Evolutionary conservation across 2,329 filamentous ascomycete species (phyloP).

Genomic region (Fusarium pseudonygamai): DNA sequence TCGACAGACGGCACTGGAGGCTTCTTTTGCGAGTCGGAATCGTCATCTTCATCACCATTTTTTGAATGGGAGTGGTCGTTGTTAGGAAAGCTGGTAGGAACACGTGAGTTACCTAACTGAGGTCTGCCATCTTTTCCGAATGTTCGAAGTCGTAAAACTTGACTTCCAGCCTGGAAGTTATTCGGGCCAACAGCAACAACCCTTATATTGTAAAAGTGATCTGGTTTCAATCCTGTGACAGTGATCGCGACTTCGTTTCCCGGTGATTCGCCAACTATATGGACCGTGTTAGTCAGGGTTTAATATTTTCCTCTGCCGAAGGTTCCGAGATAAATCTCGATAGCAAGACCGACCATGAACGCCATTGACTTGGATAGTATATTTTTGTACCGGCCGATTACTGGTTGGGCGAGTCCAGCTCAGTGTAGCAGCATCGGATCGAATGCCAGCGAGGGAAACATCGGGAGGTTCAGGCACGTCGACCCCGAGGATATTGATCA

Average conservation of each 20-base stretch:
- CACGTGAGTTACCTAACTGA: conserved; percentile 64
- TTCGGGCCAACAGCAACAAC: conserved; percentile 91
- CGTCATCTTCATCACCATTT: conserved; percentile 56
- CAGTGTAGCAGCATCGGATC: conserved; percentile 84
- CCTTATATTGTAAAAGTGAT: conserved; percentile 91
- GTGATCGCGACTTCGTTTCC: conserved; percentile 71
- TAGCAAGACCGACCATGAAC: conserved; percentile 74
- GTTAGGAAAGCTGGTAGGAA: conserved; percentile 65
- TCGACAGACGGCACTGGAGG: conserved; percentile 67
- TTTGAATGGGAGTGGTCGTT: conserved; percentile 58
- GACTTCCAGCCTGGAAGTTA: conserved; percentile 91
- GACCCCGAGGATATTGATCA: conserved; percentile 90
- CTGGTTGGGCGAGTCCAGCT: conserved; percentile 84
- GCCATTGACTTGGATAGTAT: conserved; percentile 93
- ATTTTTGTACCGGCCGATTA: conserved; percentile 79
- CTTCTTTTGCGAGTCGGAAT: conserved; percentile 57
- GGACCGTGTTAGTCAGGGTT: conserved; percentile 24
- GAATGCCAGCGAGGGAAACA: conserved; percentile 90
- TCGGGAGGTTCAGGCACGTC: conserved; percentile 92
- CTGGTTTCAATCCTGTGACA: conserved; percentile 85
- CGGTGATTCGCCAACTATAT: conserved; percentile 80
- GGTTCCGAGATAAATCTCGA: not conserved
- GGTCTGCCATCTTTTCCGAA: conserved; percentile 71
- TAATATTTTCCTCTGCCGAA: not conserved
- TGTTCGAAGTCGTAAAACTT: conserved; percentile 85